Conservation (phyloP, 2,329 filamentous ascomycete species). For the Aureobasidium sp. region DNA sequence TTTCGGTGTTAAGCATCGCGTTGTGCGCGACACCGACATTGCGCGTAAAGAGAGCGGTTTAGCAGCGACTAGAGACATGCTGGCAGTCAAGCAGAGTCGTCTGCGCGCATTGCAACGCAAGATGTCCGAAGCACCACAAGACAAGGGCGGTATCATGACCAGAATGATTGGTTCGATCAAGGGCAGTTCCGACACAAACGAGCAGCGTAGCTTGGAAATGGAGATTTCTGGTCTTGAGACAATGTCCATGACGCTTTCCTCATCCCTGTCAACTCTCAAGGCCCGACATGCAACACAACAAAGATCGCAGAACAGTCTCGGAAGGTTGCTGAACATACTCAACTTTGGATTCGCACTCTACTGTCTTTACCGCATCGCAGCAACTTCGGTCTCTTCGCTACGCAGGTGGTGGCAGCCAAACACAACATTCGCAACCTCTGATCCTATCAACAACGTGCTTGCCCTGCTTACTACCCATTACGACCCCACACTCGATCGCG, state of each 20-base stretch:
- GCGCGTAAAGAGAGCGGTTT: slow-evolving; percentile 69
- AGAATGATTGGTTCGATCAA: slow-evolving; percentile 66
- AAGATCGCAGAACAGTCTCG: slow-evolving; percentile 57
- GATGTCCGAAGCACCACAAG: slow-evolving; percentile 34
- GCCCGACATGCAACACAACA: slow-evolving; percentile 54
- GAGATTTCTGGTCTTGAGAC: slow-evolving; percentile 73
- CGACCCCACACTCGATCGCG: slow-evolving; percentile 72
- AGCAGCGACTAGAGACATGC: slow-evolving; percentile 70
- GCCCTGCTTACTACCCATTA: slow-evolving; percentile 74
- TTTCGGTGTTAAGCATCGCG: slow-evolving; percentile 56
- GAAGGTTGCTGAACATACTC: slow-evolving; percentile 54
- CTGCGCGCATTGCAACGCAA: slow-evolving; percentile 63
- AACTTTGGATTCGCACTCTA: slow-evolving; percentile 68
- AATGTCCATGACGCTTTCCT: slow-evolving; percentile 64
- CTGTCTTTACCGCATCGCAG: slow-evolving; percentile 73
- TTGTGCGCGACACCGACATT: slow-evolving; percentile 59
- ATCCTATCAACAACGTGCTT: slow-evolving; percentile 76
- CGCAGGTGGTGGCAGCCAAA: slow-evolving; percentile 43
- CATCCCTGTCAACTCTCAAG: slow-evolving; percentile 55
- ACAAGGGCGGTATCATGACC: slow-evolving; percentile 53
- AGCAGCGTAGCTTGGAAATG: slow-evolving; percentile 50
- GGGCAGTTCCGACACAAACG: slow-evolving; percentile 48
- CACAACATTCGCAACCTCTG: slow-evolving; percentile 56
- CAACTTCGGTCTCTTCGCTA: slow-evolving; percentile 59
- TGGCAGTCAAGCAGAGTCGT: slow-evolving; percentile 63